Evolutionary conservation across 2,329 filamentous ascomycete species (phyloP), one percentile per base, ranked within the genome.

Genomic region (Aspergillus thermomutatus): DNA sequence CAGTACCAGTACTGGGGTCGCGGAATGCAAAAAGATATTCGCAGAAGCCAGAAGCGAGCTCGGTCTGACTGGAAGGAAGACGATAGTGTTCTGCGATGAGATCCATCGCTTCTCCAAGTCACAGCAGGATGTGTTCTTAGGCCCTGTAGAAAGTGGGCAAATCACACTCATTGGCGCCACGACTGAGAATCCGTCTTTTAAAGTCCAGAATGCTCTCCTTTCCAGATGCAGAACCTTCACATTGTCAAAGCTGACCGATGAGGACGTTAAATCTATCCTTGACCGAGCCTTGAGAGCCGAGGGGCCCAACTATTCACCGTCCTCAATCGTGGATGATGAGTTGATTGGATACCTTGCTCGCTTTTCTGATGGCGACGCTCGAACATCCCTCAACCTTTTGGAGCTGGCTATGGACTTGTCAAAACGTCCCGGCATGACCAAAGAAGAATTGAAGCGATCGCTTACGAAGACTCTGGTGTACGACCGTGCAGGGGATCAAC

Each of bases 51-150:
- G 84, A 58, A 90, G 87, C 67, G 94, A 97, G 71, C 77, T 92
- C 49, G 78, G 81, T 1, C 79, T 97, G 52, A 95, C 91, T 0
- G 93, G 93, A 1, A 83, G 92, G 59, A 93, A 90, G 76, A 97
- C 94, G 0, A 96, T 99, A 61, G 86, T 99, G 61, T 99, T 99
- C 73, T 97, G 93, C 77, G 94, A 99, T 76, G 94, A 97, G 79
- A 94, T 97, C 49, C 92, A 96, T 74, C 80, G 93, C 27, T 96
- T 96, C 79, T 89, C 84, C 64, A 97, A 96, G 75, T 83, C 87
- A 0, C 94, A 97, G 72, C 94, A 99, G 70, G 94, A 97, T 74
- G 89, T 97, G 1, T 97, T 97, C 65, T 80, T 99, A 1, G 91
- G 89, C 17, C 93, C 93, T 0, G 93, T 97, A 23, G 94, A 99